Base-by-base conservation (phyloP, 768 basidiomycete genomes). In the Mycena crocata region DNA sequence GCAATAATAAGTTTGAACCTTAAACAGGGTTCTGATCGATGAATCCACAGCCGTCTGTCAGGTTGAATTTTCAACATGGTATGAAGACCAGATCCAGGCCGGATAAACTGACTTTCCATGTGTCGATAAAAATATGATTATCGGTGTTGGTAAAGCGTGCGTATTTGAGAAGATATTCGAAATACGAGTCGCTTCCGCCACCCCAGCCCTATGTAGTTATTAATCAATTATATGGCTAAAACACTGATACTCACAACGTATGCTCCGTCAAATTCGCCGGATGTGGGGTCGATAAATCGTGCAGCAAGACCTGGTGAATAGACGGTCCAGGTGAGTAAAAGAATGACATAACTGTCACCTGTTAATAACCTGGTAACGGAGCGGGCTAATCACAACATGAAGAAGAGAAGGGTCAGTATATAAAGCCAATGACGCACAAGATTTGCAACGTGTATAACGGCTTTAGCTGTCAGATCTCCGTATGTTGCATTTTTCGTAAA, bases 131-230 rank as follows among this genome's bases (percentile, higher is more conserved):
- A 21, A 88, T 70, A 52, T 83, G 81, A 73, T 93, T 85, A 57
- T 86, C 71, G 21, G 89, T 90, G 79, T 91, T 91, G 15, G 87
- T 86, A 24, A 93, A 80, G 23, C 90, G 89, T 5, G 92, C 81
- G 62, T 81, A 86, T 72, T 93, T 93, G 82, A 92, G 87, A 61
- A 92, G 82, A 71, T 93, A 93, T 74, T 93, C 92, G 66, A 90
- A 90, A 78, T 88, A 93, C 62, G 90, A 90, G 76, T 93, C 92
- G 0, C 87, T 87, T 32, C 90, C 90, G 51, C 87, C 92, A 21
- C 89, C 86, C 91, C 91, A 86, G 12, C 82, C 79, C 51, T 52
- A 19, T 52, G 15, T 24, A 35, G 32, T 7, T 31, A n/a, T 50
- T 10, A 50, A 19, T 31, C 7, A 32, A 21, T 2, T 23, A 17